Conservation (phyloP, 768 basidiomycete genomes). For the Lentinula edodes region DNA sequence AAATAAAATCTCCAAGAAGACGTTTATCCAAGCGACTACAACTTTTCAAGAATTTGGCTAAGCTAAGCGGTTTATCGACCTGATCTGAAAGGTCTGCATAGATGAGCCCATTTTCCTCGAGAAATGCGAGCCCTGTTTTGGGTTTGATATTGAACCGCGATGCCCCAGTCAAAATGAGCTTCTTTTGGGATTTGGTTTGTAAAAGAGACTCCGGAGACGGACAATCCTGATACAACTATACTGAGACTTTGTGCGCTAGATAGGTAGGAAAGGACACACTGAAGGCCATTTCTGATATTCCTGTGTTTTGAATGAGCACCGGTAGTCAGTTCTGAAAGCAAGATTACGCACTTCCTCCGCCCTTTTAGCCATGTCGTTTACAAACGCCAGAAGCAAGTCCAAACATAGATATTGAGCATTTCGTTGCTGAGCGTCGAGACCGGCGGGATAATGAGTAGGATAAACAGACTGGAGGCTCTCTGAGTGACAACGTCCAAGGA, state of each 20-base stretch:
- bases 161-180: slow-evolving; percentile 77
- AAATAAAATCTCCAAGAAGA: slow-evolving; percentile 88
- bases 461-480: slow-evolving; percentile 63
- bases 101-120: slow-evolving; percentile 91
- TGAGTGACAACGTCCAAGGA: slow-evolving; percentile 6
- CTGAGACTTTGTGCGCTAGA: slow-evolving; percentile 5
- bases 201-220: slow-evolving; percentile 52
- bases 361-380: slow-evolving; percentile 82
- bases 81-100: slow-evolving; percentile 56
- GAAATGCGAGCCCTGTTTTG: slow-evolving; percentile 81
- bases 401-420: slow-evolving; percentile 84
- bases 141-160: slow-evolving; percentile 90
- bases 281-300: slow-evolving; percentile 53
- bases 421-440: slow-evolving; percentile 59
- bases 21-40: slow-evolving; percentile 88
- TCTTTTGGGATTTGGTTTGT: slow-evolving; percentile 78
- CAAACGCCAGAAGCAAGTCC: slow-evolving; percentile 80
- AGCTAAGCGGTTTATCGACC: slow-evolving; percentile 54
- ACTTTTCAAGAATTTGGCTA: slow-evolving; percentile 83
- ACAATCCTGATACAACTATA: slow-evolving; percentile 36
- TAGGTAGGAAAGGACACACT: slow-evolving; percentile 33
- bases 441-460: slow-evolving; percentile 54
- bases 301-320: slow-evolving; percentile 20
- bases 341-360: slow-evolving; percentile 36
- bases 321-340: slow-evolving; percentile 12